phyloP scores from a whole-genome alignment of 257 asterid species.

The Rubia yunnanensis region DNA sequence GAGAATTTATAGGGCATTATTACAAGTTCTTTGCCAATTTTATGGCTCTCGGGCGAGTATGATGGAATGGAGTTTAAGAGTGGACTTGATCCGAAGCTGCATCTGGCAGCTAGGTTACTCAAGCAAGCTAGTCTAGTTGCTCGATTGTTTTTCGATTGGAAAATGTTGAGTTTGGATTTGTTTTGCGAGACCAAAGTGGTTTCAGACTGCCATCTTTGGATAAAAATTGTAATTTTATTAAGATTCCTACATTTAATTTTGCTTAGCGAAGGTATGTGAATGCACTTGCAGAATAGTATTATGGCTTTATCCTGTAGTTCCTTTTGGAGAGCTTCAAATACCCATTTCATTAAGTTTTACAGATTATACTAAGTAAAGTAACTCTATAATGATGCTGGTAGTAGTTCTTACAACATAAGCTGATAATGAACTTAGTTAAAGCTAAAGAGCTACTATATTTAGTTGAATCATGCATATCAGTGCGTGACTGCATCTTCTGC shows the following conservation, averaged over 20 bases:
- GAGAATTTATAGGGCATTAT: neutral
- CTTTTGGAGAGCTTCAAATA: neutral
- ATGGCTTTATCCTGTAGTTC: neutral
- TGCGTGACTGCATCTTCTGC: neutral
- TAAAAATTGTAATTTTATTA: neutral
- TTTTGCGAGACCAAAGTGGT: neutral
- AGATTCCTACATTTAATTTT: too few species aligned
- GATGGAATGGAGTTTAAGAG: neutral
- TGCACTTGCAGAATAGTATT: neutral
- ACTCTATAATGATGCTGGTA: neutral
- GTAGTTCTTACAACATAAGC: too few species aligned
- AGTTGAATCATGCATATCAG: constrained; percentile 1
- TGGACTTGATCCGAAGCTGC: neutral
- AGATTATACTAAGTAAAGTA: neutral
- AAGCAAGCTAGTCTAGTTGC: neutral
- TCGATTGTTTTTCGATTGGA: neutral
- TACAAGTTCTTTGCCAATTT: neutral
- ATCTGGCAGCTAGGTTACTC: neutral
- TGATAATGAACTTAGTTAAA: neutral
- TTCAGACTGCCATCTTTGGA: neutral
- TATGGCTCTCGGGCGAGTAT: neutral
- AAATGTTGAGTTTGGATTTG: neutral
- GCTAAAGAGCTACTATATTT: neutral
- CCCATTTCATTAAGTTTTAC: neutral
- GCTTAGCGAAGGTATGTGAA: too few species aligned